Base-by-base conservation (phyloP, 805 yeast species). In the Lipomyces kockii region DNA sequence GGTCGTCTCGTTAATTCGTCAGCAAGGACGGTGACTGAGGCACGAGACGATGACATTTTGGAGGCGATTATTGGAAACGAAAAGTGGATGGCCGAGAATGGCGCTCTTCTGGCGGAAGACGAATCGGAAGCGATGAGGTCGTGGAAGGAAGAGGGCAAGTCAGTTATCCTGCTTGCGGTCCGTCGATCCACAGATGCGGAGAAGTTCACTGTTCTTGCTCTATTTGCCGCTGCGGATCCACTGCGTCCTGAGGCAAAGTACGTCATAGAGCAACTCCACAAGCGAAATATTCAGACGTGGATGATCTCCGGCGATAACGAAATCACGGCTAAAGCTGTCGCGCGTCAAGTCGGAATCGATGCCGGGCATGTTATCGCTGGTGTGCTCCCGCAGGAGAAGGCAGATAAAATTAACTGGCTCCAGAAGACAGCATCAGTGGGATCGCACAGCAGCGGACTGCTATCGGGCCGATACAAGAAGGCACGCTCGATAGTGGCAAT, bases 241-340 rank as follows among this genome's bases (percentile, higher is more conserved):
- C 72, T 80, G 32, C 76, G 83, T 2, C 81, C 83, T 0, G 95
- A 90, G 74, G 81, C 92, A 2, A 80, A 79, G 46, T 72, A 73
- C 25, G 89, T 89, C 0, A 80, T 89, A 22, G 72, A 78, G 7
- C 78, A 78, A 6, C 75, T 86, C 12, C 77, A 80, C 53, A 62
- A 64, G 9, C 76, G 76, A 6, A 82, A 83, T 5, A 84, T 89
- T 22, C 83, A 83, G 27, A 84, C 89, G 61, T 89, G 89, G 87
- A 88, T 89, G 90, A 86, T 90, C 53, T 86, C 92, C 2, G 95
- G 95, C 25, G 95, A 90, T 75, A 89, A 88, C 73, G 81, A 74
- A 60, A 74, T 81, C 27, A 90, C 95, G 0, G 94, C 95, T 0
- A 80, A 81, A 32, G 87, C 91, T 0, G 86, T 90, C 43, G 94